These are phyloP conservation scores for Aspergillus tubingensis DNA, from an alignment of 2,329 filamentous ascomycete genomes.

Conservation along the genomic window DNA sequence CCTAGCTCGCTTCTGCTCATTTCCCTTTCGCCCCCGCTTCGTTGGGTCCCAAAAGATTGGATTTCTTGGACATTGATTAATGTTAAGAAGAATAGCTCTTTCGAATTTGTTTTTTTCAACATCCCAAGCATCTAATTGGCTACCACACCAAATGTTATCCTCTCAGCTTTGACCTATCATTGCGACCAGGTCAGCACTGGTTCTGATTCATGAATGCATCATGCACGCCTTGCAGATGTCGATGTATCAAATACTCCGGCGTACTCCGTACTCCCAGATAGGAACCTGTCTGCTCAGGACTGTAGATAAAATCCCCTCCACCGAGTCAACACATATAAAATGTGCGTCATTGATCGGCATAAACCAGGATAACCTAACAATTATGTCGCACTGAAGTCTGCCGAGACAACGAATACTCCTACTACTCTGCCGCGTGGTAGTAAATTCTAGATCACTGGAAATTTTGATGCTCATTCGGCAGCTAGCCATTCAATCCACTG, in stretches of 20 bases:
- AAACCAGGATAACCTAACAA: no score
- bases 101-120: neutral
- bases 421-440: no score
- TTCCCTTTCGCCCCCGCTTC: neutral
- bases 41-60: neutral
- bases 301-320: no score
- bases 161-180: neutral
- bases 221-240: neutral
- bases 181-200: neutral
- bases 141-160: neutral
- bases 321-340: neutral
- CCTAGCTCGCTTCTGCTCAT: neutral
- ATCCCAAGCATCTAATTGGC: neutral
- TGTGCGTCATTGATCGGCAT: neutral
- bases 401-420: no score
- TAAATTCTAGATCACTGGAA: no score
- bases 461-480: no score
- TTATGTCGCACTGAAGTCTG: no score
- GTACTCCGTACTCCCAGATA: neutral
- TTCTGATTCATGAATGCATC: neutral
- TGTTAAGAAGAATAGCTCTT: no score
- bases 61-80: no score
- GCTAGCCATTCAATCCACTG: no score
- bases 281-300: neutral
- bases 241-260: slow-evolving; percentile 1